Evolutionary conservation across 345 rosid genomes (phyloP).

Genomic region (Eucalyptus caleyi): DNA sequence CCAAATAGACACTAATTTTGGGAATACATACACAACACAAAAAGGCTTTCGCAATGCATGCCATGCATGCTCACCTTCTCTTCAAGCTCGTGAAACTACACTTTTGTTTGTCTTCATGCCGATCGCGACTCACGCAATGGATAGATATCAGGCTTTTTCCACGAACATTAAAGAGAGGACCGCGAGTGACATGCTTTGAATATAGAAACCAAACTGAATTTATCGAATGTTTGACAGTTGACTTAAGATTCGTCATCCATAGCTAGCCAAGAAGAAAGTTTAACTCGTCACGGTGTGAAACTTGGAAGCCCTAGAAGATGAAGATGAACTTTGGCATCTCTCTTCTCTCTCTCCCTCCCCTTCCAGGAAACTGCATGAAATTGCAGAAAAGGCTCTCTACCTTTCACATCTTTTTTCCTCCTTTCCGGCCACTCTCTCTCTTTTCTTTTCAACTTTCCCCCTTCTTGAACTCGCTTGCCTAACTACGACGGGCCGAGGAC

Average conservation of each 20-base stretch:
- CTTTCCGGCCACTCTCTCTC: neutral
- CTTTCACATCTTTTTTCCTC: neutral
- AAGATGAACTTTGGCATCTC: neutral
- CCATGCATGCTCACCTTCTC: neutral
- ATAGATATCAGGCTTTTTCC: neutral
- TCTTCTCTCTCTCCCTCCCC: neutral
- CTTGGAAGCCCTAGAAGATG: neutral
- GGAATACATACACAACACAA: neutral
- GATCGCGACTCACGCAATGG: neutral
- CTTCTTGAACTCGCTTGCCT: neutral
- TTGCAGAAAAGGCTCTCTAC: neutral
- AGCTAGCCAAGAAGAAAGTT: neutral
- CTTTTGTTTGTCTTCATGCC: neutral
- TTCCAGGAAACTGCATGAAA: neutral
- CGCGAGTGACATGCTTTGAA: neutral
- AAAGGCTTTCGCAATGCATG: neutral
- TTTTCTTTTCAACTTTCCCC: neutral
- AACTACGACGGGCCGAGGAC: neutral
- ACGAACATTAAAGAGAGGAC: neutral
- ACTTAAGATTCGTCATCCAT: neutral
- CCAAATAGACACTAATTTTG: neutral
- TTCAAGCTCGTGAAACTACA: neutral
- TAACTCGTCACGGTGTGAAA: neutral
- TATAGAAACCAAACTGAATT: neutral
- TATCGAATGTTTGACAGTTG: neutral